Evolutionary conservation across 2,329 filamentous ascomycete genomes (phyloP).

Genomic region (Cladosporium phlei): DNA sequence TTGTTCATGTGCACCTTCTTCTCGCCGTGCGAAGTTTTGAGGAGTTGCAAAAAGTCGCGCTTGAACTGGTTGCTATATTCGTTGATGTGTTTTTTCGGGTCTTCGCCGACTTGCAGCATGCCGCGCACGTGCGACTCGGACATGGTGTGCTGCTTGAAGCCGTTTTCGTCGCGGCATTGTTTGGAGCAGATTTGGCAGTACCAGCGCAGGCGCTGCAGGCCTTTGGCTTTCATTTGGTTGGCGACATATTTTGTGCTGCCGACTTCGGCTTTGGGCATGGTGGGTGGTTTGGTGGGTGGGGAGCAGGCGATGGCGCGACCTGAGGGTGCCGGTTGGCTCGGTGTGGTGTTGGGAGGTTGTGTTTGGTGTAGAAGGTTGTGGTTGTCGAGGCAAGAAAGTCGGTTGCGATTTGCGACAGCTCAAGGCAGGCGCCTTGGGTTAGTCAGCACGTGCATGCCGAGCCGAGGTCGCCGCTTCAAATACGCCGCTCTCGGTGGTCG

Average conservation of each 20-base stretch:
- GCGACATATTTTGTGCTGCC: conserved; percentile 85
- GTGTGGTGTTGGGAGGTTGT: background rate
- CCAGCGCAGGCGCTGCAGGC: conserved; percentile 76
- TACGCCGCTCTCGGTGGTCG: too few species aligned
- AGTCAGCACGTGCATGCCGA: too few species aligned
- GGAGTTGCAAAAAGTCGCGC: conserved; percentile 68
- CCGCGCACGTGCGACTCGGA: conserved; percentile 84
- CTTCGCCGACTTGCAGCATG: conserved; percentile 81
- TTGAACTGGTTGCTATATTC: conserved; percentile 78
- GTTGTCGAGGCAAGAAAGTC: too few species aligned
- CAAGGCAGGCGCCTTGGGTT: too few species aligned
- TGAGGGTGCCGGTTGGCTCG: background rate
- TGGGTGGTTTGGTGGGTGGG: conserved; percentile 30
- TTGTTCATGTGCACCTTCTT: conserved; percentile 85
- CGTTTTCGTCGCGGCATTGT: conserved; percentile 80
- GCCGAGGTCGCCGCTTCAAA: too few species aligned
- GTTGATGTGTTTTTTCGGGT: conserved; percentile 77
- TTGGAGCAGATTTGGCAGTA: conserved; percentile 78
- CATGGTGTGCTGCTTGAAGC: conserved; percentile 75
- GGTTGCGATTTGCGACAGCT: too few species aligned
- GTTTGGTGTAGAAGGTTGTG: background rate
- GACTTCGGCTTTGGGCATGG: conserved; percentile 87
- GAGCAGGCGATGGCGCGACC: background rate
- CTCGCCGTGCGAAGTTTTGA: conserved; percentile 82
- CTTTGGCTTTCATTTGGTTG: conserved; percentile 85